Evolutionary conservation across 2,329 filamentous ascomycete species (phyloP), one percentile per base, ranked within the genome.

Genomic region (Akanthomyces dipterigenus): DNA sequence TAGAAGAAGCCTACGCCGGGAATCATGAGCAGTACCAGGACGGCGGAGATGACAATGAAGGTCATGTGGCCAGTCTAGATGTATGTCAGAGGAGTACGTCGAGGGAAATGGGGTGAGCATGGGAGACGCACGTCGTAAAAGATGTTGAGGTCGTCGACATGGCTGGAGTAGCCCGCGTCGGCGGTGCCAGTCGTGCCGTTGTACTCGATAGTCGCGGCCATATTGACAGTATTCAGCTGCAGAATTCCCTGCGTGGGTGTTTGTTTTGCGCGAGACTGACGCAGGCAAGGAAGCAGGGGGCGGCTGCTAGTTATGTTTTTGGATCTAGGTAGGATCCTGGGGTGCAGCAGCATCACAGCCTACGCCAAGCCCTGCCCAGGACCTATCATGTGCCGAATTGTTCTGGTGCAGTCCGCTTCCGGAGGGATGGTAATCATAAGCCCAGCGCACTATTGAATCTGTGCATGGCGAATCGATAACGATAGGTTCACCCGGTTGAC

Each of bases 1-100:
- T 96, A 96, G 82, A 96, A 96, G 82, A 96, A 95, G 58, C 91
- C 92, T 70, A 96, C 91, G 62, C 92, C 92, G 42, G 92, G 92
- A 73, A 96, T 91, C 91, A 96, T 96, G 71, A 96, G 86, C 67
- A 96, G 80, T 62, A 96, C 91, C 54, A 96, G 84, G 18, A 89
- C 90, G 3, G 91, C 84, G 38, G 85, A 86, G 58, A 86, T 85
- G 69, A 92, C 80, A 71, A 96, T 84, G 88, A 90, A 96, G 62
- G 88, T 85, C 70, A 96, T 86, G 76, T 96, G 86, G 70, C 91
- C 92, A 63, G 87, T 82, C 88, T 93, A 62, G 34, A 45, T 18
- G 11, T 34, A 5, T 45, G 20, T 51, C 49, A 63, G 40, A 42
- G 22, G 18, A 5, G 31, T 7, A 63, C 11, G 34, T 48, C 8